Evolutionary conservation across 2,329 filamentous ascomycete species (phyloP), one percentile per base, ranked within the genome.

Genomic region (Aspergillus unguis): DNA sequence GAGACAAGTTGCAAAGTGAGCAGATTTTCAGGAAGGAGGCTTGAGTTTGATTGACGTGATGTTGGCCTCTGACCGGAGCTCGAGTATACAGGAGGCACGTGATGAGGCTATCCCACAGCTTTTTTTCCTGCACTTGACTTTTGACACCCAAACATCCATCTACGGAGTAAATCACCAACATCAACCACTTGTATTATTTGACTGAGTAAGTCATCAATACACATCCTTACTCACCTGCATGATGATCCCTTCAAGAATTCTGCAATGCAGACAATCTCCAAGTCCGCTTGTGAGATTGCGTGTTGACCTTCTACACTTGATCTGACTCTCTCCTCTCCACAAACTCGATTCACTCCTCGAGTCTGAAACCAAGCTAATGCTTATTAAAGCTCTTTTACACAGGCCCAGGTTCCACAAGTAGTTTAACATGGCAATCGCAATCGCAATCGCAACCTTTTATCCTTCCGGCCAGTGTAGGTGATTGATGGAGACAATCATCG

Each of bases 261-360:
- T 75, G 72, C 72, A 75, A 75, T 73, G 57, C 72, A 50, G 71
- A 75, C 71, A 73, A 62, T 69, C 71, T 71, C 71, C 71, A 31
- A 33, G 31, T 10, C 55, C 56, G 52, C 54, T 50, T 63, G 71
- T 68, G 72, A 71, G 71, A 70, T 70, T 73, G 71, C 50, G 55
- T 74, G 72, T 73, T 68, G 72, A 75, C 70, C 62, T 68, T 71
- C 71, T 75, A 75, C 72, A 75, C 72, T 75, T 75, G 72, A 75
- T 69, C 72, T 75, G 72, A 75, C 51, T 50, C 17, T 17, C 17
- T 17, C 17, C 17, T 17, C 17, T 17, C 17, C 17, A 17, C 17
- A 17, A 17, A 17, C 17, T 17, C 17, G 17, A 17, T 17, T 17
- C 17, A 17, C 17, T 17, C 17, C 17, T 17, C 17, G 17, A 17